Conservation (phyloP, 805 yeast genomes). For the Yarrowia deformans region DNA sequence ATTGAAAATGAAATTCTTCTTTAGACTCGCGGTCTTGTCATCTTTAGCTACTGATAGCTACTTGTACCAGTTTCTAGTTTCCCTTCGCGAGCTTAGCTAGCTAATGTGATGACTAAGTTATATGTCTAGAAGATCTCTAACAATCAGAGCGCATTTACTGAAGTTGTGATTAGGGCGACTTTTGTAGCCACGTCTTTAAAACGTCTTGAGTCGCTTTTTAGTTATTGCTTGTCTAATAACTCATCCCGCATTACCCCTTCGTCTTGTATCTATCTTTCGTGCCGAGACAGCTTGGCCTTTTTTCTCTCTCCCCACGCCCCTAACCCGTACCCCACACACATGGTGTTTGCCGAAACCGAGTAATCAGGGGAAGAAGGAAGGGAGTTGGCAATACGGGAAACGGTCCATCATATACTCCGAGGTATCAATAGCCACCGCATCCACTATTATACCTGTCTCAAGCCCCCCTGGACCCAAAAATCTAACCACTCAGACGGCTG, state of each 20-base stretch:
- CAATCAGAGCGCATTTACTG: not conserved
- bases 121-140: not conserved
- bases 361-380: not conserved
- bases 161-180: no score
- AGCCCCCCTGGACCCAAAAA: not conserved
- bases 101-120: no score
- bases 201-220: no score
- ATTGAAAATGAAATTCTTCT: no score
- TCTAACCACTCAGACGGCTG: constrained; percentile 3
- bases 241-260: no score
- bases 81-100: no score
- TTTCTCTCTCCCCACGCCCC: not conserved
- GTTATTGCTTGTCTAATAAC: no score
- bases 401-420: not conserved
- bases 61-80: no score
- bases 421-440: not conserved
- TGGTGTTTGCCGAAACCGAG: not conserved
- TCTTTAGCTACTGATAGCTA: no score
- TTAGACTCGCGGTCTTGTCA: no score
- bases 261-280: no score
- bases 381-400: not conserved
- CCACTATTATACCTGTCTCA: not conserved
- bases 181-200: no score
- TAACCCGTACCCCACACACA: constrained; percentile 36
- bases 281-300: not conserved